phyloP scores from a whole-genome alignment of 225 moss, liverwort and hornwort species.

The Bryoerythrophyllum caledonicum region DNA sequence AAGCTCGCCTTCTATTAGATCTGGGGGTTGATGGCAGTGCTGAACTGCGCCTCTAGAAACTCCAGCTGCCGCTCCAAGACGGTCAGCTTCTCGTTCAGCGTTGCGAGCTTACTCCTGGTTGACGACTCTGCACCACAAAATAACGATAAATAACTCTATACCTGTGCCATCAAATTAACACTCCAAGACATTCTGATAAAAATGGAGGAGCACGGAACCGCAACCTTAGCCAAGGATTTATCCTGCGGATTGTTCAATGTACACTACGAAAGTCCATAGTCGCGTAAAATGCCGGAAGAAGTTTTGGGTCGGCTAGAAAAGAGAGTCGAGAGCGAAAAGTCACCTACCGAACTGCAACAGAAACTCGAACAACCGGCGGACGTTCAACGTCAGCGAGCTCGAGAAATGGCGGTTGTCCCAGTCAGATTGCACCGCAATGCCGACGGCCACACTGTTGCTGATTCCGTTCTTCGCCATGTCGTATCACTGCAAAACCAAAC shows the following conservation, averaged over 20 bases:
- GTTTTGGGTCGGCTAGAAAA: too few species aligned
- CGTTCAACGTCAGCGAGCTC: constrained; percentile 85
- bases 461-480: constrained; percentile 81
- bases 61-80: constrained; percentile 90
- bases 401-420: constrained; percentile 99
- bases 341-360: constrained; percentile 86
- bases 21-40: constrained; percentile 66
- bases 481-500: constrained; percentile 42
- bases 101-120: constrained; percentile 89
- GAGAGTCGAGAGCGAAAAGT: not conserved
- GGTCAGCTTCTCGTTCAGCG: constrained; percentile 89
- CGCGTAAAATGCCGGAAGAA: not conserved
- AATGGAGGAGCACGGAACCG: not conserved
- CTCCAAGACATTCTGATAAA: not conserved
- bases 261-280: too few species aligned
- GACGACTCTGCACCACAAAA: constrained; percentile 64
- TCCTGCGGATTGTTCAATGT: too few species aligned
- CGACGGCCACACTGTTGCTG: constrained; percentile 84
- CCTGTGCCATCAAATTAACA: not conserved
- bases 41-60: constrained; percentile 90
- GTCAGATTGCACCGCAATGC: constrained; percentile 93
- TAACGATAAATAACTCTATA: not conserved
- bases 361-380: constrained; percentile 96
- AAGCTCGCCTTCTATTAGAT: constrained; percentile 13
- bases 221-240: too few species aligned